Conservation (phyloP, 352 stramenopile species). For the Nothophytophthora sp. region DNA sequence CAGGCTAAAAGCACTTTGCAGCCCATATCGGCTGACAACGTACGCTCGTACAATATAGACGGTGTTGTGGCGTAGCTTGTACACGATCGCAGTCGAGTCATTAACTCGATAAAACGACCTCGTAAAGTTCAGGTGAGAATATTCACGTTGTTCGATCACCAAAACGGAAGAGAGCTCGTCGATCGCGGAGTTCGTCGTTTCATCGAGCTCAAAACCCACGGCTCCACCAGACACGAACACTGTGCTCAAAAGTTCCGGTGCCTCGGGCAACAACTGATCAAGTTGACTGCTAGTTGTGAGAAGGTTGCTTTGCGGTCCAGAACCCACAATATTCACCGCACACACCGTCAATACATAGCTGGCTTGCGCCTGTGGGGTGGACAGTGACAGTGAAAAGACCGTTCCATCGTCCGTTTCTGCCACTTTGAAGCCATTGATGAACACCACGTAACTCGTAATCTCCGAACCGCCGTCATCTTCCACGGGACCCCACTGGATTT, state of each 20-base stretch:
- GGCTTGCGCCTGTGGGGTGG: not conserved
- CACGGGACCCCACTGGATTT: slow-evolving; percentile 47
- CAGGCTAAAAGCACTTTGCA: slow-evolving; percentile 25
- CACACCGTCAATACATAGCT: slow-evolving; percentile 30
- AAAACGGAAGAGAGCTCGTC: slow-evolving; percentile 1
- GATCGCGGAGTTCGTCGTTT: slow-evolving; percentile 3
- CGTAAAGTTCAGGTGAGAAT: slow-evolving; percentile 16
- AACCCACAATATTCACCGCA: slow-evolving; percentile 37
- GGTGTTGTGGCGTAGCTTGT: slow-evolving; percentile 50
- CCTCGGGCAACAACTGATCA: not conserved
- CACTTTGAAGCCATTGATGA: slow-evolving; percentile 41
- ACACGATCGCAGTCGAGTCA: slow-evolving; percentile 21
- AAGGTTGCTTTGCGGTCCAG: slow-evolving; percentile 23
- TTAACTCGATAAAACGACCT: slow-evolving; percentile 16
- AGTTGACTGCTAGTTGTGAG: not conserved
- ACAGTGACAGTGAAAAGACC: slow-evolving; percentile 26
- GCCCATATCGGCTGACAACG: slow-evolving; percentile 10
- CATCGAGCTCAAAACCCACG: slow-evolving; percentile 20
- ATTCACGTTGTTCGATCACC: slow-evolving; percentile 37
- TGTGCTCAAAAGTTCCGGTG: slow-evolving; percentile 6
- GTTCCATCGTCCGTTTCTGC: slow-evolving; percentile 17
- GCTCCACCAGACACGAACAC: slow-evolving; percentile 20
- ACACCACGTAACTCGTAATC: slow-evolving; percentile 43
- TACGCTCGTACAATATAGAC: slow-evolving; percentile 50
- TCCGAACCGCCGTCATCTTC: slow-evolving; percentile 42